A percentile compares a stretch with the other conserved stretches of the same genome.
Conservation (phyloP, 345 rosid genomes). For the Brassica cretica region DNA sequence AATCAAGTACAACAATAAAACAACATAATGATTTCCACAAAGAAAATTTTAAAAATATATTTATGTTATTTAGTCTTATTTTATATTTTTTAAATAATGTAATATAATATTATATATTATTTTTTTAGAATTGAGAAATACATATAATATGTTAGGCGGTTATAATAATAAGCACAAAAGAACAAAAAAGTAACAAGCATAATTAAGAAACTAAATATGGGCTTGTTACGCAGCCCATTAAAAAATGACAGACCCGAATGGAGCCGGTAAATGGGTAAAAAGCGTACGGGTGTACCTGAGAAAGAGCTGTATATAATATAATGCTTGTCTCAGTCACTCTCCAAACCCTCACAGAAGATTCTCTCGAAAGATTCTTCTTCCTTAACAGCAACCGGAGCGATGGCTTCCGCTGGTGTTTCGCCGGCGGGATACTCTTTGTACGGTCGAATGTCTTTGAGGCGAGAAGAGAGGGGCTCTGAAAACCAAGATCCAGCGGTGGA, state of each 20-base stretch:
- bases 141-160: too few species aligned
- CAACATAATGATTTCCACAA: too few species aligned
- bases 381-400: background rate
- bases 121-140: too few species aligned
- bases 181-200: background rate
- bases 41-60: too few species aligned
- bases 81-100: too few species aligned
- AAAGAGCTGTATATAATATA: constrained; percentile 17
- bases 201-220: background rate
- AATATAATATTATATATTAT: too few species aligned
- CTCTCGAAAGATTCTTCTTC: background rate
- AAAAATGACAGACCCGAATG: constrained; percentile 3
- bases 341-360: constrained; percentile 18
- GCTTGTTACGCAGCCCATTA: background rate
- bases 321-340: constrained; percentile 30
- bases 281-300: constrained; percentile 33
- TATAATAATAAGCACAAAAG: background rate
- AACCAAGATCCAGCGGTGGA: constrained; percentile 48
- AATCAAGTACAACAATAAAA: too few species aligned
- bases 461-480: constrained; percentile 49
- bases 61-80: too few species aligned
- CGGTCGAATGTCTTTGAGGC: constrained; percentile 54
- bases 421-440: constrained; percentile 58
- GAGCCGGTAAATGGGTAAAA: background rate
- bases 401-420: constrained; percentile 72